Evolutionary conservation across 345 rosid genomes (phyloP).

Genomic region (Arabidopsis thaliana): TAIR10.1 NC_003074.8:18287001-18287500

Average conservation of each 20-base stretch:
- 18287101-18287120: slow-evolving; percentile 98
- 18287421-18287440: background rate
- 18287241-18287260: slow-evolving; percentile 6
- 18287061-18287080: background rate
- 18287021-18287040: background rate
- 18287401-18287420: slow-evolving; percentile 1
- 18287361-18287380: background rate
- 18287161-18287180: slow-evolving; percentile 90
- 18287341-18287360: background rate
- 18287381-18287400: slow-evolving; percentile 1
- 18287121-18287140: slow-evolving; percentile 97
- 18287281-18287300: background rate
- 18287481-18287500: background rate
- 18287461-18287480: background rate
- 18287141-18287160: slow-evolving; percentile 96
- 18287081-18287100: slow-evolving; percentile 89
- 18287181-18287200: slow-evolving; percentile 81
- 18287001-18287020: slow-evolving; percentile 14
- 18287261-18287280: background rate
- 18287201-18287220: slow-evolving; percentile 98
- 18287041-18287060: slow-evolving; percentile 4
- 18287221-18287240: slow-evolving; percentile 95
- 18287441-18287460: background rate
- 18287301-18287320: slow-evolving; percentile 2
- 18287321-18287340: background rate